Conservation (phyloP, 495 filamentous ascomycete species). For the Letharia lupina region DNA sequence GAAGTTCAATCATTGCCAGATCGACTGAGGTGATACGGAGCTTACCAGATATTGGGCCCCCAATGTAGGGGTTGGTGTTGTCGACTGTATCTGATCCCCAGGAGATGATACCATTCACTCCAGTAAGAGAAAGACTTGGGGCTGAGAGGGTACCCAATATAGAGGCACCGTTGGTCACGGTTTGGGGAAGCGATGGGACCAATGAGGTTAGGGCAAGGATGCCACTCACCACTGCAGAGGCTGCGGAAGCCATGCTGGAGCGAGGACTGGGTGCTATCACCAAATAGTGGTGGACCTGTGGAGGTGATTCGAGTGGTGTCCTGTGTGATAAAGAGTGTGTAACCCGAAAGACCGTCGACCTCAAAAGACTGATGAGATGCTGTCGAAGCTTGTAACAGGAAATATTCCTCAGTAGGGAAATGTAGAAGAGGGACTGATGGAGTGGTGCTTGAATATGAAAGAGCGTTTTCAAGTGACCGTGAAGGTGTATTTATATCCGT, state of each 20-base stretch:
- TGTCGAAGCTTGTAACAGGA: neutral
- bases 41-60: too few species aligned
- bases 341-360: too few species aligned
- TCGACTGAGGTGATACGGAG: too few species aligned
- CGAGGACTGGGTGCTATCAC: neutral
- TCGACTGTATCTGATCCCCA: constrained; percentile 40
- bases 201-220: constrained; percentile 12
- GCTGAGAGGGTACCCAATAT: constrained; percentile 40
- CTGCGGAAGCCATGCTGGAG: neutral
- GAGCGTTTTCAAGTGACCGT: constrained; percentile 1
- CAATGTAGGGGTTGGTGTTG: constrained; percentile 40
- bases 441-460: neutral
- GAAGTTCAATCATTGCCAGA: too few species aligned
- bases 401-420: neutral
- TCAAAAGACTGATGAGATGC: too few species aligned
- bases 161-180: constrained; percentile 41
- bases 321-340: neutral
- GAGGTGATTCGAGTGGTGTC: neutral
- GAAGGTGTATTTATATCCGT: constrained; percentile 3
- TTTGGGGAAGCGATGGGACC: constrained; percentile 30
- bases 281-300: too few species aligned
- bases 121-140: constrained; percentile 35
- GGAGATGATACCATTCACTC: constrained; percentile 34
- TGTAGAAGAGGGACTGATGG: neutral
- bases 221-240: neutral